These are phyloP conservation scores for Apostasia ramifera DNA, from an alignment of 106 monocot genomes.

Conservation along the genomic window DNA sequence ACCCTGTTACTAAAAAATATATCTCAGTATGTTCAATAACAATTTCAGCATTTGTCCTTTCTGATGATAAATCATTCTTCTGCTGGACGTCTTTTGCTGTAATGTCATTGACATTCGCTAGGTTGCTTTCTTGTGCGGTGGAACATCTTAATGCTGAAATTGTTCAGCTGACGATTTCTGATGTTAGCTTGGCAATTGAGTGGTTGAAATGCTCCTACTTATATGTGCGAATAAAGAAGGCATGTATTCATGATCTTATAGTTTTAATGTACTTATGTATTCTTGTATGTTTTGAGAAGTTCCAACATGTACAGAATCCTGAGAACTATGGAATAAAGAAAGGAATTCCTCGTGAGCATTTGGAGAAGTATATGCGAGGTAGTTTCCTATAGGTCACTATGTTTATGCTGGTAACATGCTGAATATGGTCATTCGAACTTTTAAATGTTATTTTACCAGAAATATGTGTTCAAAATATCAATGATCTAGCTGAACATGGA, in stretches of 20 bases:
- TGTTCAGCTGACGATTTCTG: slow-evolving; percentile 79
- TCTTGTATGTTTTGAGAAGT: no score
- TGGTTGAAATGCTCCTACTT: slow-evolving; percentile 95
- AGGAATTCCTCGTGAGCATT: slow-evolving; percentile 46
- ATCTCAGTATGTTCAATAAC: background rate
- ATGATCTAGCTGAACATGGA: slow-evolving; percentile 73
- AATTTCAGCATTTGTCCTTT: background rate
- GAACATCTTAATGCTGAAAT: slow-evolving; percentile 97
- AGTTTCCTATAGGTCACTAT: slow-evolving; percentile 1
- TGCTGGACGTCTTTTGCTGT: background rate
- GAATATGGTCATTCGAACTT: background rate
- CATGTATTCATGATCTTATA: slow-evolving; percentile 7
- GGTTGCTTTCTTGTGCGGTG: slow-evolving; percentile 72
- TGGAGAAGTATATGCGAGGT: slow-evolving; percentile 91
- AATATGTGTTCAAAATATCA: slow-evolving; percentile 84
- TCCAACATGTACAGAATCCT: slow-evolving; percentile 54
- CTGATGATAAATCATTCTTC: background rate
- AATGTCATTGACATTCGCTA: slow-evolving; percentile 11
- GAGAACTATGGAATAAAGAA: slow-evolving; percentile 85
- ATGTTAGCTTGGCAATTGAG: slow-evolving; percentile 88
- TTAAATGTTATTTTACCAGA: slow-evolving; percentile 34
- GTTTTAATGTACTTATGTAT: background rate
- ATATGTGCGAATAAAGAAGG: slow-evolving; percentile 94
- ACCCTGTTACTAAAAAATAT: background rate
- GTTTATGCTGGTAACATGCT: background rate